phyloP scores from a whole-genome alignment of 306 rosid genomes.

The Ormosia emarginata region DNA sequence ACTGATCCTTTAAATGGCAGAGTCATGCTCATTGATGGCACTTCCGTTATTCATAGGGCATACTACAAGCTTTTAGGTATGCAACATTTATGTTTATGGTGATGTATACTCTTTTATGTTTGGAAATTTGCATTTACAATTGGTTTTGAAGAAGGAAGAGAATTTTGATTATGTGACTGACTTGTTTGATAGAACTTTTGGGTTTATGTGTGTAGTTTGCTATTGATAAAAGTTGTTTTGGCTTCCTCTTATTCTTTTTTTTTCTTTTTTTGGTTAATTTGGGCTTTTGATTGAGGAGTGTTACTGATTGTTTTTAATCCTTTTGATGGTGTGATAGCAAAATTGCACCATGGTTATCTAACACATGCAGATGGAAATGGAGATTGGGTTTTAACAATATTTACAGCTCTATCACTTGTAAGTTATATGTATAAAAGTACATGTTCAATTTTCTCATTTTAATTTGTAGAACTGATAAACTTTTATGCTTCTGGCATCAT shows the following conservation, averaged over 20 bases:
- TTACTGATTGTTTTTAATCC: slow-evolving; percentile 6
- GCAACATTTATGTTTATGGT: background rate
- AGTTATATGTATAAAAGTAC: slow-evolving; percentile 27
- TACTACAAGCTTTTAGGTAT: slow-evolving; percentile 89
- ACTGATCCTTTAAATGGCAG: slow-evolving; percentile 53
- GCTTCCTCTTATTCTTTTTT: background rate
- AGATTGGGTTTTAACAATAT: slow-evolving; percentile 92
- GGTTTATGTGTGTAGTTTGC: background rate
- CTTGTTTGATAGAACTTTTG: background rate
- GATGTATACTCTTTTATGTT: background rate
- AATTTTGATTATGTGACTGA: background rate
- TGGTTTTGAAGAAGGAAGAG: background rate
- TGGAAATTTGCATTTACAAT: background rate
- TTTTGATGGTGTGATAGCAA: slow-evolving; percentile 54
- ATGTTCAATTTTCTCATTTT: background rate
- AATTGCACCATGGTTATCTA: slow-evolving; percentile 89
- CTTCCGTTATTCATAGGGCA: slow-evolving; percentile 77
- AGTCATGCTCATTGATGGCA: slow-evolving; percentile 92
- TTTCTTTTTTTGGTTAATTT: background rate
- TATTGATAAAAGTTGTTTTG: background rate
- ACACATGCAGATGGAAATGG: slow-evolving; percentile 95
- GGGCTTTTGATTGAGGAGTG: slow-evolving; percentile 4
- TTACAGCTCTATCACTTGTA: slow-evolving; percentile 86
- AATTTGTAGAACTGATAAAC: background rate
- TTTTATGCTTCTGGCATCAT: background rate